Conservation (phyloP, 208 protist genomes). For the Wallacemonas sp. region DNA sequence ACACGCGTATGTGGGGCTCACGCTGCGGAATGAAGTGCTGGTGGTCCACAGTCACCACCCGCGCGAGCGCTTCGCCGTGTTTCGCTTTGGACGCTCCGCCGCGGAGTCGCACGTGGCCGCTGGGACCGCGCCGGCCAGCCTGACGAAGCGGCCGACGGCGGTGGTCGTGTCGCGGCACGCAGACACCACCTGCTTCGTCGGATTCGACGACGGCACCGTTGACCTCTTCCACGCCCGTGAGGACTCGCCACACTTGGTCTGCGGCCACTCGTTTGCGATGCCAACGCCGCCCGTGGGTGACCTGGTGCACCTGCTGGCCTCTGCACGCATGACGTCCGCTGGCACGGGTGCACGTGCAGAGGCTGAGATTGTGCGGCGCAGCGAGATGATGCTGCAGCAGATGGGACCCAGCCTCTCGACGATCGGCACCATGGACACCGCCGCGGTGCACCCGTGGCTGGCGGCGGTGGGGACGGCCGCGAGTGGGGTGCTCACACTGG, state of each 20-base stretch:
- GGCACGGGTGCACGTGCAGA: background rate
- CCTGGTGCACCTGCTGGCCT: conserved; percentile 20
- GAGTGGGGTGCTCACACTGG: conserved; percentile 57
- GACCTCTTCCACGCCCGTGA: conserved; percentile 42
- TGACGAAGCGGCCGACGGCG: conserved; percentile 30
- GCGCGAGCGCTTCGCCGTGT: conserved; percentile 33
- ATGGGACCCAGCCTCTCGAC: conserved; percentile 44
- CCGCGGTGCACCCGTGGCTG: conserved; percentile 48
- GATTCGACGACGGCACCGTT: conserved; percentile 51
- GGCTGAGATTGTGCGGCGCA: background rate
- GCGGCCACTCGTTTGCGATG: conserved; percentile 44
- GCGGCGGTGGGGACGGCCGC: conserved; percentile 56
- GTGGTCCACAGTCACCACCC: conserved; percentile 64
- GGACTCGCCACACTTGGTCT: conserved; percentile 45
- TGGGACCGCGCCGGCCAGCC: background rate
- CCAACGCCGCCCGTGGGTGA: conserved; percentile 40
- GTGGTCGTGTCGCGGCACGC: conserved; percentile 55
- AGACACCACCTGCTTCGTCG: conserved; percentile 65
- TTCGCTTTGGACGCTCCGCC: conserved; percentile 3
- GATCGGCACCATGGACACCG: conserved; percentile 55
- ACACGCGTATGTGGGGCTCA: conserved; percentile 53
- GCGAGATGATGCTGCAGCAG: conserved; percentile 18
- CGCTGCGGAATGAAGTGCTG: conserved; percentile 64
- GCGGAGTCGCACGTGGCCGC: background rate
- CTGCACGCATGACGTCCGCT: background rate